A percentile compares a stretch with the other conserved stretches of the same genome.
Evolutionary conservation across 1,284 basidiomycete genomes (phyloP).

Genomic region (Rhodotorula sp.): DNA sequence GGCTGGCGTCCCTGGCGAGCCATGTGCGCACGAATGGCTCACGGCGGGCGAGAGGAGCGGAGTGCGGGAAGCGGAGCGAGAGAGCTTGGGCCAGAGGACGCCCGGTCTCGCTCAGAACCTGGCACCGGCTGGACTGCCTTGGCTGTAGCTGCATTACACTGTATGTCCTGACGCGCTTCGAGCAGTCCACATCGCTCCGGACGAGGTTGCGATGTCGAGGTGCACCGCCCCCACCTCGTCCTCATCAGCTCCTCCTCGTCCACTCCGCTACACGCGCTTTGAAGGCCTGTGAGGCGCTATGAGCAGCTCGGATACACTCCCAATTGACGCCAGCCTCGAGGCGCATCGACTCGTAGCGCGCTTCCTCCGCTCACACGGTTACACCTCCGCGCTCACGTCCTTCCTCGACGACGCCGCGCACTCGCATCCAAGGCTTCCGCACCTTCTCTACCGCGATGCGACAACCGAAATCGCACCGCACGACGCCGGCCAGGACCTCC

Average conservation of each 20-base stretch:
- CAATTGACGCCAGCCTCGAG: neutral
- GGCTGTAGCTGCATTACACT: fast-evolving
- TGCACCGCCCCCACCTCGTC: neutral
- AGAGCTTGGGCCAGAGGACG: neutral
- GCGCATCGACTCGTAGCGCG: slow-evolving; percentile 26
- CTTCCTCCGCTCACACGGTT: slow-evolving; percentile 32
- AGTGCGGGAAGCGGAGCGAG: neutral
- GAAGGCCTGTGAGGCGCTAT: too few species aligned
- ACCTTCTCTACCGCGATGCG: neutral
- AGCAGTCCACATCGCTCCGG: neutral
- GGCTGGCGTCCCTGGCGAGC: slow-evolving; percentile 28
- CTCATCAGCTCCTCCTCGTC: neutral
- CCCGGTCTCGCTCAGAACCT: too few species aligned
- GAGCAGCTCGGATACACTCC: neutral
- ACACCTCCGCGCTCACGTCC: slow-evolving; percentile 23
- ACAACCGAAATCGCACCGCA: neutral
- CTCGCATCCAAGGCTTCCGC: slow-evolving; percentile 7
- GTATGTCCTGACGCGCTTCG: too few species aligned
- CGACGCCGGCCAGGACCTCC: slow-evolving; percentile 7
- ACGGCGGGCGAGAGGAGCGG: neutral
- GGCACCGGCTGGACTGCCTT: too few species aligned
- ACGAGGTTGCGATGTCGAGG: too few species aligned
- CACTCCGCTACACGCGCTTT: neutral
- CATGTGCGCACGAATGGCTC: neutral
- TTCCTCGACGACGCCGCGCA: slow-evolving; percentile 26